Percentiles rank a stretch among this genome's conserved stretches.
Conservation (phyloP, 768 basidiomycete species). For the Pholiota conissans region DNA sequence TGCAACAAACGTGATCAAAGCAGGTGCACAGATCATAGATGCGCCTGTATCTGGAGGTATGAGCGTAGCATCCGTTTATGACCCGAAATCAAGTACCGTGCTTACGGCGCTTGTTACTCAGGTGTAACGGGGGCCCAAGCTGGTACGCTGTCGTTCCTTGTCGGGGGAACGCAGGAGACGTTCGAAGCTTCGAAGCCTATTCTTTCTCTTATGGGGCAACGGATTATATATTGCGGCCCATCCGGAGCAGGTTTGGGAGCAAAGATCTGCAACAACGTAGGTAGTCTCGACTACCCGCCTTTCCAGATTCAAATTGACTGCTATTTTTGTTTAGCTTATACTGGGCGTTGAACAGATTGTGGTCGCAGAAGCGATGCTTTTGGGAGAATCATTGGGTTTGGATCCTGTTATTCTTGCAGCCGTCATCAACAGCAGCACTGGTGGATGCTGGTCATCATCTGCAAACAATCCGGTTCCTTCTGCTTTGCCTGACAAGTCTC, state of each 20-base stretch:
- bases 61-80: slow-evolving; percentile 20
- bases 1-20: slow-evolving; percentile 47
- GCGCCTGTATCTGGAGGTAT: slow-evolving; percentile 93
- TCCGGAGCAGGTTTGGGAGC: slow-evolving; percentile 83
- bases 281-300: slow-evolving; percentile 26
- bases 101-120: slow-evolving; percentile 22
- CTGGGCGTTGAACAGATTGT: slow-evolving; percentile 82
- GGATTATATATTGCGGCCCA: slow-evolving; percentile 80
- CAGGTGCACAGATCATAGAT: slow-evolving; percentile 81
- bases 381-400: slow-evolving; percentile 81
- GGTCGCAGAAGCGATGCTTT: slow-evolving; percentile 87
- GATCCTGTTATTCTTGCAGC: slow-evolving; percentile 74
- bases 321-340: slow-evolving; percentile 43
- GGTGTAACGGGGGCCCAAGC: slow-evolving; percentile 87
- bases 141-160: slow-evolving; percentile 88
- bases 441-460: slow-evolving; percentile 79
- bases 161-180: slow-evolving; percentile 69
- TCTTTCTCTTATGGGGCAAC: slow-evolving; percentile 75
- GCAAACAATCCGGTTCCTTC: slow-evolving; percentile 87
- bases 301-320: slow-evolving; percentile 4
- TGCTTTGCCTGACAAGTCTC: slow-evolving; percentile 67
- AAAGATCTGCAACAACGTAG: slow-evolving; percentile 88
- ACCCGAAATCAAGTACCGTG: slow-evolving; percentile 1
- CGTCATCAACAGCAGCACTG: slow-evolving; percentile 85
- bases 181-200: slow-evolving; percentile 59